A percentile compares a stretch with the other conserved stretches of the same genome.
Evolutionary conservation across 257 asterid genomes (phyloP).

Genomic region (Craterostigma plantagineum): DNA sequence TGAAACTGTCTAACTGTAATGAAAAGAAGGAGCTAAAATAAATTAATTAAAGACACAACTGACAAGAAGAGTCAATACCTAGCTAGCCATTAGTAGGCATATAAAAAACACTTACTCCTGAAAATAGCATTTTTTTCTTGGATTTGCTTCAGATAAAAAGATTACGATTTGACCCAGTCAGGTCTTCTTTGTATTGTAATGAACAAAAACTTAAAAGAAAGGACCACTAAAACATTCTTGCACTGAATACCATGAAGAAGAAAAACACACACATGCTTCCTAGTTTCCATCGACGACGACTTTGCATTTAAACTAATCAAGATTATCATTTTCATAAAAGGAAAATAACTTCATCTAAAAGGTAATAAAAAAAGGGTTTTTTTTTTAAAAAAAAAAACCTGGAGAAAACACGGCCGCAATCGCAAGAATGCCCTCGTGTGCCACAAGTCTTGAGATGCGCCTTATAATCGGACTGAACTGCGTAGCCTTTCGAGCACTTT

Average conservation of each 20-base stretch:
- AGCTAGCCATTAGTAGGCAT: too few species aligned
- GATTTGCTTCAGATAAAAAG: too few species aligned
- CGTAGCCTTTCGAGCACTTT: constrained; percentile 49
- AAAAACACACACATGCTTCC: constrained; percentile 3
- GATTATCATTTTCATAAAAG: background rate
- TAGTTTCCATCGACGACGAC: background rate
- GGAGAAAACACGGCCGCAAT: constrained; percentile 62
- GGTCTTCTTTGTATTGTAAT: background rate
- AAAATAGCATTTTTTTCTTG: too few species aligned
- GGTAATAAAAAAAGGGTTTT: background rate
- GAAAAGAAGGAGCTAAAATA: background rate
- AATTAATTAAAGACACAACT: too few species aligned
- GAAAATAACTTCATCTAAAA: background rate
- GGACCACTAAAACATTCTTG: constrained; percentile 14
- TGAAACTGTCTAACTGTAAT: background rate
- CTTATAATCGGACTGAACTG: constrained; percentile 55
- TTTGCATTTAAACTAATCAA: too few species aligned
- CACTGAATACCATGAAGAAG: constrained; percentile 26
- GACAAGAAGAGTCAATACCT: too few species aligned
- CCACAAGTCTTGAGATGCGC: constrained; percentile 75
- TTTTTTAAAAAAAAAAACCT: constrained; percentile 16
- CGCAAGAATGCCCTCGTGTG: constrained; percentile 64
- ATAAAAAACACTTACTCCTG: too few species aligned
- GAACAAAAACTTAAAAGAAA: background rate
- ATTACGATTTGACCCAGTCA: background rate